A percentile compares a stretch with the other conserved stretches of the same genome.
Conservation (phyloP, 352 stramenopile species). For the Phytopythium delawarense region DNA sequence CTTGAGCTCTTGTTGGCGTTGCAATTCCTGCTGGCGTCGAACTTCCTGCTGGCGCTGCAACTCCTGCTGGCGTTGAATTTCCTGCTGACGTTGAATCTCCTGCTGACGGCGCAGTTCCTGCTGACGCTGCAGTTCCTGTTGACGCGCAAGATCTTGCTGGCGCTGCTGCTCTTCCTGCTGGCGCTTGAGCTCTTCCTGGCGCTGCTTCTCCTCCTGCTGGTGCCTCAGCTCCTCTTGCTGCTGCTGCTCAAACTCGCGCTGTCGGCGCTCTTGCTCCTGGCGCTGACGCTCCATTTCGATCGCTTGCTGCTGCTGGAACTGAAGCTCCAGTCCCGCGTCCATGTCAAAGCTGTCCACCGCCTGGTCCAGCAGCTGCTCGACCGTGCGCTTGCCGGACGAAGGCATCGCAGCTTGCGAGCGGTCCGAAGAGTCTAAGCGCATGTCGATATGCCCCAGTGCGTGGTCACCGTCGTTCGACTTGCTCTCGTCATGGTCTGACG, state of each 20-base stretch:
- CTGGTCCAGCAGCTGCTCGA: slow-evolving; percentile 7
- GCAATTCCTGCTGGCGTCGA: not conserved
- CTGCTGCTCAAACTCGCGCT: slow-evolving; percentile 13
- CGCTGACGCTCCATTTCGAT: slow-evolving; percentile 8
- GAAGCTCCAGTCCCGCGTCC: slow-evolving; percentile 11
- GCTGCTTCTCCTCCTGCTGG: slow-evolving; percentile 6
- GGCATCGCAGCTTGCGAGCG: not conserved
- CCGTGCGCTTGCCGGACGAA: slow-evolving; percentile 5
- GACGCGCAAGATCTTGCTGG: slow-evolving; percentile 8
- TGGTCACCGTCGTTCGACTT: not conserved
- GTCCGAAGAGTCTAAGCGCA: not conserved
- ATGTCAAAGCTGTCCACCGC: slow-evolving; percentile 8
- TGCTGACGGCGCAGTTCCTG: slow-evolving; percentile 15
- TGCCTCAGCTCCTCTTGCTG: slow-evolving; percentile 19
- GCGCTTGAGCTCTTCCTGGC: slow-evolving; percentile 5
- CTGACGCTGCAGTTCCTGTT: slow-evolving; percentile 16
- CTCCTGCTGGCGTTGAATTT: slow-evolving; percentile 7
- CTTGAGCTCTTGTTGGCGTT: slow-evolving; percentile 4
- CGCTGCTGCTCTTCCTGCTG: slow-evolving; percentile 8
- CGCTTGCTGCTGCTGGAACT: slow-evolving; percentile 20
- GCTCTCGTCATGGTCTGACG: slow-evolving; percentile 4
- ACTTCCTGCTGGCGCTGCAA: slow-evolving; percentile 3
- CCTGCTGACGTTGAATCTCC: slow-evolving; percentile 7
- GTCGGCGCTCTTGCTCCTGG: slow-evolving; percentile 13
- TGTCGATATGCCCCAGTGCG: not conserved